Percentiles rank a stretch among this genome's conserved stretches.
Evolutionary conservation across 352 stramenopile genomes (phyloP).

Genomic region (Phytophthora vignae): DNA sequence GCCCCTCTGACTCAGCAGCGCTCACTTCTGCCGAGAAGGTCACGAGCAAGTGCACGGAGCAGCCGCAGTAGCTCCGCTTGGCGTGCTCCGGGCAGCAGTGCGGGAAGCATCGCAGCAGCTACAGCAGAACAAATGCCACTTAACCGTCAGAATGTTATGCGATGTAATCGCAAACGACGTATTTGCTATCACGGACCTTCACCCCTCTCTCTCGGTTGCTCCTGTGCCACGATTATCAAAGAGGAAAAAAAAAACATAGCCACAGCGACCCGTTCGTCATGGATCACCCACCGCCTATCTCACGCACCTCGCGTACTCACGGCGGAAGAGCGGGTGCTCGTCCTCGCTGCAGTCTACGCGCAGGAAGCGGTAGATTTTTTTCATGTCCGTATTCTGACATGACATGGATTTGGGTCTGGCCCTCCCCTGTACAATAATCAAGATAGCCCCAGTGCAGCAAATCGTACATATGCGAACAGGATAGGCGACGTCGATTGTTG

Average conservation of each 20-base stretch:
- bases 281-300: too few species aligned
- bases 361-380: slow-evolving; percentile 41
- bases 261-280: background rate
- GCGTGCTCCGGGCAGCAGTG: slow-evolving; percentile 49
- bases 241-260: background rate
- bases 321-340: slow-evolving; percentile 44
- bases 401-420: too few species aligned
- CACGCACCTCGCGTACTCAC: slow-evolving; percentile 40
- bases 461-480: too few species aligned
- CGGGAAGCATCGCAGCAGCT: slow-evolving; percentile 42
- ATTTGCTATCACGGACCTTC: slow-evolving; percentile 7
- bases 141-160: too few species aligned
- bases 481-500: too few species aligned
- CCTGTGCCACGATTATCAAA: background rate
- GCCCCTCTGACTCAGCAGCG: background rate
- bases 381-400: too few species aligned
- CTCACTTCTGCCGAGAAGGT: slow-evolving; percentile 18
- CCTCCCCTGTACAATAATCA: too few species aligned
- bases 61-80: slow-evolving; percentile 45
- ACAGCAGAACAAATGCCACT: too few species aligned
- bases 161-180: too few species aligned
- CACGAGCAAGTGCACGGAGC: slow-evolving; percentile 39
- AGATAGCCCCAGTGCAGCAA: too few species aligned
- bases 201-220: slow-evolving; percentile 14
- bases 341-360: slow-evolving; percentile 36